Percentiles rank a stretch among this genome's conserved stretches.
Evolutionary conservation across 208 protist genomes (phyloP).

Genomic region (Phytomonas sp.): DNA sequence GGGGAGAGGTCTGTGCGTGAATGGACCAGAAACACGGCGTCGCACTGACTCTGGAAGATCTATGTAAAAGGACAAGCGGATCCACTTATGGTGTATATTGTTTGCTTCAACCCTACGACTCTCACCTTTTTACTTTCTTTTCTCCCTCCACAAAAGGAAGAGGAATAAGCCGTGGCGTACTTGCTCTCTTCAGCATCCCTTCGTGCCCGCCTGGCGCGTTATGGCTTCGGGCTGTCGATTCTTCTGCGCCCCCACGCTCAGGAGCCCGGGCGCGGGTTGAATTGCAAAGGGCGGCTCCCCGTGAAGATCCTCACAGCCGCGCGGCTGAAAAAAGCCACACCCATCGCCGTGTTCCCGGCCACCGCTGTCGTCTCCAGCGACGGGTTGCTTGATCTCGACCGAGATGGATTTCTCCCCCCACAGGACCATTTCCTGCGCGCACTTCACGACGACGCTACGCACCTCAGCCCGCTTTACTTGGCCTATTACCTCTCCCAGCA

Average conservation of each 20-base stretch:
- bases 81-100: no score
- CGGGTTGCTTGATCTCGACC: slow-evolving; percentile 20
- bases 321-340: slow-evolving; percentile 4
- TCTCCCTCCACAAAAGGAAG: neutral
- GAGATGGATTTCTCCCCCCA: slow-evolving; percentile 25
- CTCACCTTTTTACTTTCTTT: neutral
- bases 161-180: neutral
- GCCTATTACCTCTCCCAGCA: slow-evolving; percentile 24
- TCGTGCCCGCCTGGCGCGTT: neutral
- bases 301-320: slow-evolving; percentile 3
- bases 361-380: slow-evolving; percentile 20
- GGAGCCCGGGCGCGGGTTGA: neutral
- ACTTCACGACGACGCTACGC: slow-evolving; percentile 8
- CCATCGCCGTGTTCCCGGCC: slow-evolving; percentile 20
- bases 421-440: slow-evolving; percentile 23
- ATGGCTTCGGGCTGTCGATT: neutral
- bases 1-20: no score
- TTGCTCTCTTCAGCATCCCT: neutral
- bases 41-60: no score
- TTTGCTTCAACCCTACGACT: neutral
- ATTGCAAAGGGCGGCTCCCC: neutral
- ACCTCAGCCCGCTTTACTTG: slow-evolving; percentile 16
- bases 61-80: no score
- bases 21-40: neutral
- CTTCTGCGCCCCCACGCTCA: neutral